Evolutionary conservation across 2,329 filamentous ascomycete genomes (phyloP).

Genomic region (Fusarium illudens): DNA sequence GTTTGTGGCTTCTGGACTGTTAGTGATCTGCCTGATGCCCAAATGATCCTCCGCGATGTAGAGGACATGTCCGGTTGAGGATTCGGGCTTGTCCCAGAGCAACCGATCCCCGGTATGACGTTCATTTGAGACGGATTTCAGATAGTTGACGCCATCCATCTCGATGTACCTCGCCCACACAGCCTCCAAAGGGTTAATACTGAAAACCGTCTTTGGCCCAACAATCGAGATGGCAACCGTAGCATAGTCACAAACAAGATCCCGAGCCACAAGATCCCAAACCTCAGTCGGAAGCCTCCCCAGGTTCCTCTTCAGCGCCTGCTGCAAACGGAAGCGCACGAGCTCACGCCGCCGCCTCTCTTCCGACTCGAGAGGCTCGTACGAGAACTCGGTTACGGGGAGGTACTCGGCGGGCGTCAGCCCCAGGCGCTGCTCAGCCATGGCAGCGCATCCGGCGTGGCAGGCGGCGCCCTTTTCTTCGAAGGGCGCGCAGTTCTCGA

Average conservation of each 20-base stretch:
- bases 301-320: background rate
- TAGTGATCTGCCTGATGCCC: slow-evolving; percentile 16
- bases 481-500: background rate
- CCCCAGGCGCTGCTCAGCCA: slow-evolving; percentile 2
- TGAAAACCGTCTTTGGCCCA: background rate
- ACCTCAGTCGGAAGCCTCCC: slow-evolving; percentile 14
- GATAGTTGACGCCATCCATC: slow-evolving; percentile 22
- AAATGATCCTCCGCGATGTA: slow-evolving; percentile 26
- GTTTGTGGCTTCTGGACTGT: background rate
- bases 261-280: background rate
- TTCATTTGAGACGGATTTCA: slow-evolving; percentile 17
- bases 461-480: background rate
- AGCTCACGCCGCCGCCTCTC: slow-evolving; percentile 12
- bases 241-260: slow-evolving; percentile 15
- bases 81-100: background rate
- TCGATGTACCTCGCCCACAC: slow-evolving; percentile 19
- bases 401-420: slow-evolving; percentile 2
- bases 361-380: slow-evolving; percentile 10
- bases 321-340: slow-evolving; percentile 9
- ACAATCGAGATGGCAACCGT: slow-evolving; percentile 7
- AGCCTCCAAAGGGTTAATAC: slow-evolving; percentile 6
- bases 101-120: background rate
- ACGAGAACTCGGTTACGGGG: slow-evolving; percentile 11
- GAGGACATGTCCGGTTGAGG: background rate
- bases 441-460: slow-evolving; percentile 14